These are phyloP conservation scores for Citrullus amarus DNA, from an alignment of 306 rosid genomes.

Conservation along the genomic window DNA sequence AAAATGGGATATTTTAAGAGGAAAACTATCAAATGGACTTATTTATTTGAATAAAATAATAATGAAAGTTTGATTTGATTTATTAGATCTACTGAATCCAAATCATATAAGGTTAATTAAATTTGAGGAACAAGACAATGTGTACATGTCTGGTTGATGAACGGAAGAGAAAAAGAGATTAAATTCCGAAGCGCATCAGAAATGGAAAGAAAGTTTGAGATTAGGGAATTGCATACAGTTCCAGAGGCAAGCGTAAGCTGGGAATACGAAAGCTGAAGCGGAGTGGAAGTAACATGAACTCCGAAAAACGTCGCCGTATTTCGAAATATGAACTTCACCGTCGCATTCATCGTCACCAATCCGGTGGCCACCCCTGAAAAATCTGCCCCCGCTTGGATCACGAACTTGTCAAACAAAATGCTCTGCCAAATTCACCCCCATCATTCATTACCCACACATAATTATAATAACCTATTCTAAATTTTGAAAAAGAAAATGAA, in stretches of 20 bases:
- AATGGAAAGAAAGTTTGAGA: not conserved
- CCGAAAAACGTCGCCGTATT: constrained; percentile 84
- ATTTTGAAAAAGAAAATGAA: not conserved
- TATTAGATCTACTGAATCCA: not conserved
- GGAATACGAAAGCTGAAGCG: constrained; percentile 56
- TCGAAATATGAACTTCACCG: constrained; percentile 56
- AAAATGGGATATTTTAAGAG: no score
- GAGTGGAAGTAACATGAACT: constrained; percentile 59
- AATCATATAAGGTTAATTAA: not conserved
- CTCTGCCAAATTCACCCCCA: constrained; percentile 27
- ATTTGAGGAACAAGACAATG: not conserved
- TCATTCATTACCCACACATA: no score
- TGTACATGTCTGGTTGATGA: not conserved
- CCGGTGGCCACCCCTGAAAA: constrained; percentile 73
- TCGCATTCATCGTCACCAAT: constrained; percentile 65
- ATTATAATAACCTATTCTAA: no score
- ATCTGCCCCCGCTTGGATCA: constrained; percentile 86
- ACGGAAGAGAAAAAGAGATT: not conserved
- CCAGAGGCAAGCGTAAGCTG: constrained; percentile 67
- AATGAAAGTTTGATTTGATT: not conserved
- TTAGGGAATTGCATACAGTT: constrained; percentile 21
- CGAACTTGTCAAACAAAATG: constrained; percentile 55
- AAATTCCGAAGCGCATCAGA: not conserved
- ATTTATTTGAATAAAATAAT: not conserved
- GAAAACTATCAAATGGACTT: not conserved